These are phyloP conservation scores for Spergularia marina DNA, from an alignment of 148 eudicot genomes.

Conservation along the genomic window DNA sequence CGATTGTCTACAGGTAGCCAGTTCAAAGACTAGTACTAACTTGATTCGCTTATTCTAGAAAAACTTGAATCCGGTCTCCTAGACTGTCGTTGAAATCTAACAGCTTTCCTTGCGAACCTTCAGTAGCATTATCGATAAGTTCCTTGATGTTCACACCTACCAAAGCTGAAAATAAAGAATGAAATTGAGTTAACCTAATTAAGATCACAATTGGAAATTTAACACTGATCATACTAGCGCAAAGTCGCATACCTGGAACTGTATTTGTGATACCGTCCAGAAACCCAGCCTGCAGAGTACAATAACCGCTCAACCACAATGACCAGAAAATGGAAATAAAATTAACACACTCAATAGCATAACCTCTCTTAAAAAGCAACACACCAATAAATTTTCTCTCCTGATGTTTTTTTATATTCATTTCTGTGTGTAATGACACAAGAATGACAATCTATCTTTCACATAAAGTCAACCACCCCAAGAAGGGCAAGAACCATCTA, in stretches of 20 bases:
- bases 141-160: constrained; percentile 85
- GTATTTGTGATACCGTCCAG: constrained; percentile 83
- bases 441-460: too few species aligned
- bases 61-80: constrained; percentile 93
- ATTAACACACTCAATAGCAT: too few species aligned
- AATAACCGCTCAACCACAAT: too few species aligned
- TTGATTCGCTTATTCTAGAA: constrained; percentile 47
- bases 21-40: not conserved
- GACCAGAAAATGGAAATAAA: too few species aligned
- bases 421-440: too few species aligned
- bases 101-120: constrained; percentile 63
- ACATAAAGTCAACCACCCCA: too few species aligned
- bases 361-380: too few species aligned
- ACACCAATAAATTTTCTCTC: too few species aligned
- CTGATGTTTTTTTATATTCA: too few species aligned
- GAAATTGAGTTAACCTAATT: not conserved
- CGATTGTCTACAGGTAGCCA: not conserved
- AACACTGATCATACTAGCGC: not conserved
- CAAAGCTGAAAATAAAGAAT: constrained; percentile 48
- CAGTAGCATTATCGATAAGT: constrained; percentile 63
- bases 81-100: constrained; percentile 69
- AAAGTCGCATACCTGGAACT: constrained; percentile 71
- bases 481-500: too few species aligned
- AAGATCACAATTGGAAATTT: not conserved
- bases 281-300: constrained; percentile 75